Percentiles rank a stretch among this genome's conserved stretches.
Evolutionary conservation across 176 grass and related monocot genomes (phyloP).

Genomic region (Musa itinerans): DNA sequence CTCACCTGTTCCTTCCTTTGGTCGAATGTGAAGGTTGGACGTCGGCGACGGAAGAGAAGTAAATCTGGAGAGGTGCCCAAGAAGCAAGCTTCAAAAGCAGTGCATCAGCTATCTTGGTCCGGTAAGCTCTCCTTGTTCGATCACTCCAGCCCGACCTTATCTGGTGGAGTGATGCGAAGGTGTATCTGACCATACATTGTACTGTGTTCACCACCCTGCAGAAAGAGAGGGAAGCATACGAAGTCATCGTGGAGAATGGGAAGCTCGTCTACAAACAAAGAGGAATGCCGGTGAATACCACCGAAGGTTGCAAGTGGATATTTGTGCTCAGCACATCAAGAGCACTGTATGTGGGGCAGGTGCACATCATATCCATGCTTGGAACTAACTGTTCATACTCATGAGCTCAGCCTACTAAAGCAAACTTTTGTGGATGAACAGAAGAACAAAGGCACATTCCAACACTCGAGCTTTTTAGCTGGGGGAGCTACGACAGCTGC

Average conservation of each 20-base stretch:
- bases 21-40: conserved; percentile 43
- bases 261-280: conserved; percentile 53
- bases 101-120: conserved; percentile 86
- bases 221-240: conserved; percentile 58
- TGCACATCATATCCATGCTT: conserved; percentile 10
- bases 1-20: not conserved
- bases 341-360: conserved; percentile 69
- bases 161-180: not conserved
- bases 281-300: conserved; percentile 36
- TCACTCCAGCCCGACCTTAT: not conserved
- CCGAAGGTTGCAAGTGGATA: conserved; percentile 89
- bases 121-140: conserved; percentile 28
- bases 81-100: conserved; percentile 67
- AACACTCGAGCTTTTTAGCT: conserved; percentile 93
- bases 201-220: conserved; percentile 3
- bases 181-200: not conserved
- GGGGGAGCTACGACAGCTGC: conserved; percentile 81
- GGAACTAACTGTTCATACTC: not conserved
- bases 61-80: conserved; percentile 44
- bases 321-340: conserved; percentile 85
- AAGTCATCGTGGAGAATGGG: conserved; percentile 61
- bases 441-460: conserved; percentile 93
- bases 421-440: conserved; percentile 23
- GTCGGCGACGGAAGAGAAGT: conserved; percentile 61
- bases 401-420: not conserved